These are phyloP conservation scores for Tubosaeta sp. DNA, from an alignment of 768 basidiomycete species.

Conservation along the genomic window DNA sequence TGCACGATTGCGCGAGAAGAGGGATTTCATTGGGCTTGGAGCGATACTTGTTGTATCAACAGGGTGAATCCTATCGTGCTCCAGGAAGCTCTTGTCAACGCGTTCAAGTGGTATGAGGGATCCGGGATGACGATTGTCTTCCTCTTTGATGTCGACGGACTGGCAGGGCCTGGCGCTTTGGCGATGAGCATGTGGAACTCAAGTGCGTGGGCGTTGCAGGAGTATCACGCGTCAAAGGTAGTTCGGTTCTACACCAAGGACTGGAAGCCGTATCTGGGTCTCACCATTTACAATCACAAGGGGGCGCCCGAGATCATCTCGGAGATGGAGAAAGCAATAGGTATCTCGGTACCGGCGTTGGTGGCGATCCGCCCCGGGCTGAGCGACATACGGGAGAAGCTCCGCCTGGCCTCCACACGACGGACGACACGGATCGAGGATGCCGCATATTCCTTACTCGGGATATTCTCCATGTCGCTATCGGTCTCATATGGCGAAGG, in stretches of 20 bases:
- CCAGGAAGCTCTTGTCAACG: not conserved
- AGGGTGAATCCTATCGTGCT: not conserved
- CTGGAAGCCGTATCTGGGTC: not conserved
- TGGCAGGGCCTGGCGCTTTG: not conserved
- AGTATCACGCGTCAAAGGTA: not conserved
- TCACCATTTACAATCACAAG: not conserved
- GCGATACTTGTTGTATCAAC: not conserved
- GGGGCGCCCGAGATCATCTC: not conserved
- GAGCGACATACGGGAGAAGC: not conserved
- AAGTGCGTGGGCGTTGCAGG: not conserved
- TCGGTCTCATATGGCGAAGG: slow-evolving; percentile 2
- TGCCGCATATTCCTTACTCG: not conserved
- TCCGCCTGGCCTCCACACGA: not conserved
- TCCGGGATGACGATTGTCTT: not conserved
- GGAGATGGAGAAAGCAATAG: not conserved
- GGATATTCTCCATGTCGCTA: not conserved
- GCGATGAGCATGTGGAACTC: not conserved
- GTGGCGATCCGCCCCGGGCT: not conserved
- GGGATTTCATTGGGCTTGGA: not conserved
- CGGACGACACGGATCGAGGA: too few relatives aligned
- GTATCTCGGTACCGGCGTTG: not conserved
- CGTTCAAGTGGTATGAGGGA: not conserved
- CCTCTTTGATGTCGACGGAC: not conserved
- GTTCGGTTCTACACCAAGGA: not conserved
- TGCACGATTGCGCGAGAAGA: not conserved